Base-by-base conservation (phyloP, 1,284 basidiomycete genomes). In the Cryptococcus sp. region DNA sequence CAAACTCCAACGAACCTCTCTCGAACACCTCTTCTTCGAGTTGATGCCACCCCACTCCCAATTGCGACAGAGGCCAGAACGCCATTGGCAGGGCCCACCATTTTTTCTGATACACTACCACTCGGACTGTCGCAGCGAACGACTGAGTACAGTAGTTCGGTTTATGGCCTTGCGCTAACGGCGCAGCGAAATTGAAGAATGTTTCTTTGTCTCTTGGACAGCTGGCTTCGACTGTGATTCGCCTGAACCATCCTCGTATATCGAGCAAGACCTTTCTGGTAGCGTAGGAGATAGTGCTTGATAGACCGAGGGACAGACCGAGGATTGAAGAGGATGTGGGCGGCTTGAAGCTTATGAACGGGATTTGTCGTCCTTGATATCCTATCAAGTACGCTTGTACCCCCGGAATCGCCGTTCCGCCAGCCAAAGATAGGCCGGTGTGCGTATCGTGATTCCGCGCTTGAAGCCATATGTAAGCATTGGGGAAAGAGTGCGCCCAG, bases 381-480 rank as follows among this genome's bases (percentile, higher is more conserved):
- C 68, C 66, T 7, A 68, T 60, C 0, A 70, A 59, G 42, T 56
- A 70, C 1, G 68, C 68, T 40, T 68, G 53, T 11, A 70, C 65
- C 11, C 66, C 68, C 7, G 57, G 57, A 22, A 70, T 50, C 27
- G 65, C 51, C 13, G 51, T 54, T 42, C 68, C 68, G 7, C 68
- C 68, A 13, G 68, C 66, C 8, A 70, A 38, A 42, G 53, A 62
- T 4, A 70, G n/a, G 0, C 68, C 68, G 16, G 31, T 63, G 22
- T 27, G 3, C 16, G 39, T 15, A 4, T 57, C 53, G 55, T 62
- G 59, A 50, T 67, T 57, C 23, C 68, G 50, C 7, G 60, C 61
- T 51, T 70, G 68, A 16, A 70, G 59, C 68, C 68, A 70, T 39
- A 66, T 66, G 46, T 70, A 68, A 13, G 61, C 57, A 16, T 58